Base-by-base conservation (phyloP, 805 yeast genomes). In the Cyberlindnera americana region DNA sequence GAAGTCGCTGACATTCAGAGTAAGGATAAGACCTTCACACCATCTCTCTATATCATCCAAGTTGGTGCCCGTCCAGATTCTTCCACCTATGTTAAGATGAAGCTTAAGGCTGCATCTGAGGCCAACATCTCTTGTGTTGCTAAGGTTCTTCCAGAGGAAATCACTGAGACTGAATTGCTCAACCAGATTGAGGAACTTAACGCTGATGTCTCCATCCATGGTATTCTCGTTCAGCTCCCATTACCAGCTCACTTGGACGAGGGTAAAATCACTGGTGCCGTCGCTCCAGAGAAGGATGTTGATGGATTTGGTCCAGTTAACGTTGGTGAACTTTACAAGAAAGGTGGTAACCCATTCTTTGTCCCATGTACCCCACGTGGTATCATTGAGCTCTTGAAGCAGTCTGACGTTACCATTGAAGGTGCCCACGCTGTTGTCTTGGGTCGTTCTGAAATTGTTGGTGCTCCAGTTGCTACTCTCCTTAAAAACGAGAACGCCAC, bases 311-410 rank as follows among this genome's bases (percentile, higher is more conserved):
- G 85, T 39, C 80, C 86, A 41, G 75, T 61, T 65, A 85, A 85
- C 59, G 79, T 81, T 27, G 93, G 93, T 40, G 90, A 83, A 57
- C 68, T 85, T 50, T 71, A 82, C 49, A 84, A 84, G 58, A 80
- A 73, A 57, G 81, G 78, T 46, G 93, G 91, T 29, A 54, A 68
- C 17, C 93, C 93, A 24, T 60, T 60, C 41, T 85, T 80, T 61
- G 66, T 81, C 53, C 93, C 95, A 24, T 85, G 95, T 60, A 85
- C 95, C 14, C 95, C 95, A 38, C 74, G 82, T 59, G 95, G 93
- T 19, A 77, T 83, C 51, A 73, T 85, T 64, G 75, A 76, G 54
- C 67, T 85, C 49, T 67, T 85, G 43, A 64, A 75, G 48, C 70
- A 74, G 47, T 69, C 83, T 22, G 72, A 76, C 15, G 73, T 82